phyloP scores from a whole-genome alignment of 2,329 filamentous ascomycete genomes.

The Alternaria atra region DNA sequence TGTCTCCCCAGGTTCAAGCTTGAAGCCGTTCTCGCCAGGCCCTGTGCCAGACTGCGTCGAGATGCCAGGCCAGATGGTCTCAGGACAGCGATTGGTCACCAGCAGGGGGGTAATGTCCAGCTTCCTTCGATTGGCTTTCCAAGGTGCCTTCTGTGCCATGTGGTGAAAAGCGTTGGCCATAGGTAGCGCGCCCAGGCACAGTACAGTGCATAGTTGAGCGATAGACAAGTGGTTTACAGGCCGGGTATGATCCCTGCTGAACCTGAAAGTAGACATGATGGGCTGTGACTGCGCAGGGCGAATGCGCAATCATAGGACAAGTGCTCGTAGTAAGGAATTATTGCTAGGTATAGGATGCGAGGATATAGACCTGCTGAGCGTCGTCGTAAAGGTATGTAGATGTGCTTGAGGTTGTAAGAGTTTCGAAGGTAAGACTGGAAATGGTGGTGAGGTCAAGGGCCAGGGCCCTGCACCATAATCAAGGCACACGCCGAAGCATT shows the following conservation, averaged over 20 bases:
- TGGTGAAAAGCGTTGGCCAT: constrained; percentile 43
- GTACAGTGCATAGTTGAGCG: constrained; percentile 30
- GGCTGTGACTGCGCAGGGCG: constrained; percentile 19
- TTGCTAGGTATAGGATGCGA: constrained; percentile 21
- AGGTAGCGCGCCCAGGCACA: constrained; percentile 35
- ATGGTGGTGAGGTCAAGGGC: constrained; percentile 11
- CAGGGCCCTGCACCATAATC: constrained; percentile 26
- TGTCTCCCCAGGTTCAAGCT: constrained; percentile 66
- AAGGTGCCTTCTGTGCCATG: constrained; percentile 43
- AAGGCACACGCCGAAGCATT: constrained; percentile 27
- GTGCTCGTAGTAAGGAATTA: constrained; percentile 16
- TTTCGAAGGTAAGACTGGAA: constrained; percentile 6
- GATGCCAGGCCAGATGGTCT: constrained; percentile 79
- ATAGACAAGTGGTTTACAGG: constrained; percentile 20
- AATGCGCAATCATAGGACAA: constrained; percentile 20
- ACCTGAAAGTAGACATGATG: constrained; percentile 29
- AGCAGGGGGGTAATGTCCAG: constrained; percentile 63
- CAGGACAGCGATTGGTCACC: constrained; percentile 75
- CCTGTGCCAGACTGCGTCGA: constrained; percentile 75
- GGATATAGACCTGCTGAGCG: constrained; percentile 25
- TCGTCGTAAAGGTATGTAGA: constrained; percentile 18
- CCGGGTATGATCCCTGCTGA: constrained; percentile 13
- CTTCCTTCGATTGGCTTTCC: constrained; percentile 42
- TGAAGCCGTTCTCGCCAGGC: constrained; percentile 73
- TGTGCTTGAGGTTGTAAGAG: background rate